Evolutionary conservation across 495 filamentous ascomycete species (phyloP), one percentile per base, ranked within the genome.

Genomic region (Pseudotulostoma volvatum): DNA sequence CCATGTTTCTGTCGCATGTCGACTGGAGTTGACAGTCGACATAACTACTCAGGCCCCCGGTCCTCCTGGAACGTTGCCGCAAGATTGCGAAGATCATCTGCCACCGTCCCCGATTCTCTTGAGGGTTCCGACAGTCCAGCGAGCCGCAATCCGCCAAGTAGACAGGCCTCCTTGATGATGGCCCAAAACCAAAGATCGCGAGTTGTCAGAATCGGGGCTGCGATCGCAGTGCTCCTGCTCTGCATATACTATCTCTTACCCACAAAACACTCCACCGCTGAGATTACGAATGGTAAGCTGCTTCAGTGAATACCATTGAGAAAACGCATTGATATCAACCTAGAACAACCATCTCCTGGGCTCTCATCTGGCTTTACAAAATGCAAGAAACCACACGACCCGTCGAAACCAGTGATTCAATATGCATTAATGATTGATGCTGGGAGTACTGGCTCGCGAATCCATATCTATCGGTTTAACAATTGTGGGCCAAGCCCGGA

Each of bases 351-450:
- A 31, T 36, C 23, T 18, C 13, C 39, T 45, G 19, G 37, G 39
- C 42, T 21, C 25, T 35, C 42, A 20, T 38, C 45, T 25, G 39
- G 46, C 21, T 36, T 51, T 5, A 53, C 73, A 25, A 79, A 72
- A 61, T 97, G 90, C 69, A 74, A 75, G 34, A 82, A 76, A 53
- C 83, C 88, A 18, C 74, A 67, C 56, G 82, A 84, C 39, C 71
- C 76, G 21, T 75, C 80, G 32, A 97, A 93, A 63, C 92, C 92
- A 18, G 67, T 97, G 45, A 77, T 95, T 43, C 90, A 97, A 52
- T 96, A 95, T 67, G 90, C 84, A 41, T 71, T 93, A 46, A 96
- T 97, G 90, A 84, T 97, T 51, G 90, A 97, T 66, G 90, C 90
- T 28, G 90, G 90, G 39, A 95, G 87, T 61, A 94, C 88, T 31